Conservation (phyloP, 768 basidiomycete species). For the Hygrophorus pudorinus region DNA sequence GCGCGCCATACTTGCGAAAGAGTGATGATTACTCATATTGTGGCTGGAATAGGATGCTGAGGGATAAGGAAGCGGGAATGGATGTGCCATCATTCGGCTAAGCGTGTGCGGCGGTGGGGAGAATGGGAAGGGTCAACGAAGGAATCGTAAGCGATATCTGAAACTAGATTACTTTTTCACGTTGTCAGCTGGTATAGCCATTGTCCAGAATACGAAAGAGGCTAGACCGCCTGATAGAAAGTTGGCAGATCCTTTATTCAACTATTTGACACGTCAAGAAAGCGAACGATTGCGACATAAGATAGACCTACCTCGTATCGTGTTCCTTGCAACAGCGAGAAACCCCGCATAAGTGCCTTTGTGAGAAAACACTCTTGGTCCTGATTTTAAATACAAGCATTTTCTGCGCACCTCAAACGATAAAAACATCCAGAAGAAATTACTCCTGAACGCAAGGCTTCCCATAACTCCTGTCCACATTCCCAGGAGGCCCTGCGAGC, state of each 20-base stretch:
- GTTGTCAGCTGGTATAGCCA: constrained; percentile 71
- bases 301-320: constrained; percentile 41
- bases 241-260: constrained; percentile 50
- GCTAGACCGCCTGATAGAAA: constrained; percentile 58
- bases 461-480: constrained; percentile 72
- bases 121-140: not conserved
- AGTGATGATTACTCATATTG: constrained; percentile 25
- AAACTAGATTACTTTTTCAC: constrained; percentile 60
- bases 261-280: constrained; percentile 22
- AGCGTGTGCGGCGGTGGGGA: not conserved
- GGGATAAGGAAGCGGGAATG: constrained; percentile 32
- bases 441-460: constrained; percentile 60
- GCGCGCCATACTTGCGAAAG: constrained; percentile 39
- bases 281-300: not conserved
- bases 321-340: constrained; percentile 46
- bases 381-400: constrained; percentile 3
- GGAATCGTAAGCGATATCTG: not conserved
- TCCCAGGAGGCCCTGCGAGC: constrained; percentile 50
- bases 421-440: constrained; percentile 76
- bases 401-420: constrained; percentile 43
- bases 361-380: constrained; percentile 12
- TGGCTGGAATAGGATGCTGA: constrained; percentile 16
- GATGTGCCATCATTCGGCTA: constrained; percentile 56
- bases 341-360: constrained; percentile 52
- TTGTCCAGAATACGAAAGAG: constrained; percentile 55